Evolutionary conservation across 208 protist genomes (phyloP), one percentile per base, ranked within the genome.

Genomic region (Leishmania braziliensis): DNA sequence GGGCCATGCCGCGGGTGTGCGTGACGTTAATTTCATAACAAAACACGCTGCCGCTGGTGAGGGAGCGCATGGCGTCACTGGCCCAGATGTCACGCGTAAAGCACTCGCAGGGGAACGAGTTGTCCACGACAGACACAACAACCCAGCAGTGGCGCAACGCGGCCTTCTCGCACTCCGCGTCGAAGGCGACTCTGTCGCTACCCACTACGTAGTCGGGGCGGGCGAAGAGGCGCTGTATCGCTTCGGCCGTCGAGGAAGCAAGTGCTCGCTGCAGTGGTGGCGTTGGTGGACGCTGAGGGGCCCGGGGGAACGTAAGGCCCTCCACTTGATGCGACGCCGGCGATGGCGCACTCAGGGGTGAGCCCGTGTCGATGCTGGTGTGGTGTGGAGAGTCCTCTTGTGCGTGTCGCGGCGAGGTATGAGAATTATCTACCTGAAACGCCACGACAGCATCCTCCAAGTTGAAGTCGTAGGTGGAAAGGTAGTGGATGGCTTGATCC

Each of bases 81-180:
- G 83, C 68, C 92, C 94, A 97, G 9, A 97, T 77, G 84, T 97
- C 94, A 33, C 94, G 87, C 14, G 88, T 88, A 43, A 97, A 86
- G 80, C 92, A 95, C 26, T 84, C 79, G 69, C 89, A 91, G 18
- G 79, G 80, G 78, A 97, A 95, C 16, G 83, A 81, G 71, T 84
- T 84, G 70, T 89, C 88, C 48, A 88, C 60, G 26, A 97, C 60
- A 58, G 86, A 83, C 5, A 95, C 76, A 12, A 97, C 63, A 78
- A 97, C 81, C 92, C 94, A 97, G 68, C 86, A 86, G 74, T 93
- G 85, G 0, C 66, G 72, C 60, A 81, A 53, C 5, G 84, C 43
- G 1, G 90, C 89, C 50, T 76, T 78, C 18, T 51, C 33, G 81
- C 93, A 97, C 71, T 95, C 85, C 16, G 82, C 29, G 50, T 70